Evolutionary conservation across 1,284 basidiomycete genomes (phyloP), one percentile per base, ranked within the genome.

Genomic region (Ceratobasidium sp.): DNA sequence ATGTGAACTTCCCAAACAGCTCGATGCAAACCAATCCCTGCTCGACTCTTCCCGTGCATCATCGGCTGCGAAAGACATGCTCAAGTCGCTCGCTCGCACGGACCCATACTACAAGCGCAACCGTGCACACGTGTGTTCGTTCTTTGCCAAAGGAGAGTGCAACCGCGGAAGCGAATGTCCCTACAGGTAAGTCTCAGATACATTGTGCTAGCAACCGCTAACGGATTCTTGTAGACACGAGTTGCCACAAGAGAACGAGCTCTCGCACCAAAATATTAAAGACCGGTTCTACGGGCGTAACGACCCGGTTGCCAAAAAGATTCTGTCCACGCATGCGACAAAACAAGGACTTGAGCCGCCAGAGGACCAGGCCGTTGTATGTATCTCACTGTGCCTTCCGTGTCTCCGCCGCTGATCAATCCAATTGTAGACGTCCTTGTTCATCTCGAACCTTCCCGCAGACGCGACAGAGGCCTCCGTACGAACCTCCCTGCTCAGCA

Each of bases 101-200:
- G 95, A 98, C 75, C 95, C 96, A 0, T 93, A 94, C 77, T 99
- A 98, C 82, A 98, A 98, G 80, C 88, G 95, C 62, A 98, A 99
- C 80, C 82, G 92, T 68, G 93, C 96, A 54, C 93, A 98, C 74
- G 78, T 97, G 8, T 99, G 97, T 78, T 94, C 93, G 0, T 98
- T 99, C 83, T 99, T 91, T 76, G 90, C 87, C 47, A 98, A 98
- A 80, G 97, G 97, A 0, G 91, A 94, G 70, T 99, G 97, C 77
- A 94, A 85, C 45, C 86, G 97, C 43, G 97, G 97, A 5, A 82
- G 83, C 27, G 94, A 93, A 70, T 99, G 97, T 78, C 97, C 97
- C 0, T 99, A 94, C 80, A 84, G 90, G 84, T 87, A 70, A 65
- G 84, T n/a, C n/a, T n/a, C n/a, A n/a, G n/a, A n/a, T 78, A 3